Base-by-base conservation (phyloP, 1,284 basidiomycete species). In the Coniophora puteana region DNA sequence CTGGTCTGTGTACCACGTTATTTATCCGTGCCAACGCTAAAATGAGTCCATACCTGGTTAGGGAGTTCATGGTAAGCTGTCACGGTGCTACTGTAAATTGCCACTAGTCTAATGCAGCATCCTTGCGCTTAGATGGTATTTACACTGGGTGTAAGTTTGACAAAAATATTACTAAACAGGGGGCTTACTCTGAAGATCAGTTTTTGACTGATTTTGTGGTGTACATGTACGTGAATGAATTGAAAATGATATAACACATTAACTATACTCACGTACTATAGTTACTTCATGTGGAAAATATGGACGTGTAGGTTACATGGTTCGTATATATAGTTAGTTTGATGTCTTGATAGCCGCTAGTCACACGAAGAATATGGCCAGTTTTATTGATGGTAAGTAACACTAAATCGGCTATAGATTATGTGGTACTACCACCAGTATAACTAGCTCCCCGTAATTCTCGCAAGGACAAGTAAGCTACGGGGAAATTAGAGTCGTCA, bases 261-360 rank as follows among this genome's bases (percentile, higher is more conserved):
- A 8, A 33, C 38, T 6, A 8, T 14, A 32, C 17, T 33, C 26
- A 8, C 5, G 29, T 21, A 8, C 10, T 6, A n/a, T 32, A 62
- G 57, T 4, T 59, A 59, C 39, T 59, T 59, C 35, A 61, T 51
- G 4, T 59, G 57, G 57, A 50, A 59, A 5, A 50, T 59, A 53
- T 59, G 59, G 59, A 18, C 39, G 23, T 62, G 57, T 62, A 33
- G 41, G 55, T 53, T 22, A 14, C 29, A 16, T 17, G 3, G 12
- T 34, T 14, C 24, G 2, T 8, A 13, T 5, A 38, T 22, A 8
- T 36, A 14, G 11, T 12, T 4, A 8, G 8, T 41, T 41, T 48
- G 29, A 56, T n/a, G 17, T 10, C 14, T 0, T n/a, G n/a, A n/a
- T n/a, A n/a, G n/a, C n/a, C n/a, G n/a, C n/a, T n/a, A 59, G 57